phyloP scores from a whole-genome alignment of 306 rosid genomes.

The Luffa aegyptiaca region DNA sequence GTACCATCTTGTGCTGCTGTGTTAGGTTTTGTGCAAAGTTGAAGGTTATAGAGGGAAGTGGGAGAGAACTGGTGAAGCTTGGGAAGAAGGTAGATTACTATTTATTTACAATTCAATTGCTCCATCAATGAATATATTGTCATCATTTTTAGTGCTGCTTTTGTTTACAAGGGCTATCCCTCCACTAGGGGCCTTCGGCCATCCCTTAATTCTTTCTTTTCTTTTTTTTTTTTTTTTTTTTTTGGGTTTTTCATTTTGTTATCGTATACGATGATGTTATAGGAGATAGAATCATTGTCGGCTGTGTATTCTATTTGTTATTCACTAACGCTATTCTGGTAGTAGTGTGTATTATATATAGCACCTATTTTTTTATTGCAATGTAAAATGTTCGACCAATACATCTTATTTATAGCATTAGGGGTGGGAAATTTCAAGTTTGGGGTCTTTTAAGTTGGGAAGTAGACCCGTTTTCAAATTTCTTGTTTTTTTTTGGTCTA shows the following conservation, averaged over 20 bases:
- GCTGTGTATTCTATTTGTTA: slow-evolving; percentile 3
- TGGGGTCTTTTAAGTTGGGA: too few species aligned
- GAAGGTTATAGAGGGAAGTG: not conserved
- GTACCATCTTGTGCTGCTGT: not conserved
- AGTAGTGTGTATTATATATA: slow-evolving; percentile 8
- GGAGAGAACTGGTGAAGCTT: not conserved
- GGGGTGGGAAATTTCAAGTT: too few species aligned
- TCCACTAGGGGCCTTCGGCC: not conserved
- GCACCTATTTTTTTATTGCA: not conserved
- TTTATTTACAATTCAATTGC: slow-evolving; percentile 2
- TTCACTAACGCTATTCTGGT: slow-evolving; percentile 1
- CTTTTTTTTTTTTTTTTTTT: not conserved
- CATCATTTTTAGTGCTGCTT: not conserved
- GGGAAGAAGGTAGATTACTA: not conserved
- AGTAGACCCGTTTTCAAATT: too few species aligned
- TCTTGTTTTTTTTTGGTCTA: too few species aligned
- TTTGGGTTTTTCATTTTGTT: not conserved
- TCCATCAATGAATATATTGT: not conserved
- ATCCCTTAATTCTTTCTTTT: not conserved
- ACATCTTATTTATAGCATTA: not conserved
- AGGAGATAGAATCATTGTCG: slow-evolving; percentile 3
- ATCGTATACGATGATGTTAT: not conserved
- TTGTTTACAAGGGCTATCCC: not conserved
- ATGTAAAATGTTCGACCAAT: not conserved
- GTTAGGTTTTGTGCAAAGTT: not conserved